Base-by-base conservation (phyloP, 1,139 yeast species). In the Diutina mesorugosa region DNA sequence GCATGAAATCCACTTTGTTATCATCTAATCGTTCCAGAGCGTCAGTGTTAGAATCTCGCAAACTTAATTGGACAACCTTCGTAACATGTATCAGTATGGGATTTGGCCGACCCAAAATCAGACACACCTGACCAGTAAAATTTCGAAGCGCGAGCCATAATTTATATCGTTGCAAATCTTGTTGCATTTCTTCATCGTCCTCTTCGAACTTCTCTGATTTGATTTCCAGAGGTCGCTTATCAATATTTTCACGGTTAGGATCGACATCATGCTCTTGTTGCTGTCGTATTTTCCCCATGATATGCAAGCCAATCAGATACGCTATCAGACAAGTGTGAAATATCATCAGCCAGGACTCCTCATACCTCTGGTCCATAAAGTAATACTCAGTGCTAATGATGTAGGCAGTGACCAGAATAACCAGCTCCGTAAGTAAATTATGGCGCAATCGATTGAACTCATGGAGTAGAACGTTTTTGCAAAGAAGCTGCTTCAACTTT, bases 41-140 rank as follows among this genome's bases (percentile, higher is more conserved):
- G 3, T 63, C 45, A 16, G 63, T 62, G n/a, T 65, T 56, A 3
- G 26, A 26, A 6, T 47, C 38, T 6, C 26, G 21, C 6, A 47
- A 10, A 29, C 51, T 47, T 12, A 28, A 9, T 30, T 61, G 62
- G 1, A 73, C 70, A 14, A 66, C 63, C 38, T 74, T 74, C 60
- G 76, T 76, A 47, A 79, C 75, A 59, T 79, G 76, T 57, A 79
- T 73, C 12, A 81, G 76, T 6, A 80, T 79, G 0, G 84, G 84
- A 60, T 79, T 79, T 10, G 84, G 84, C 60, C 84, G 68, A 4
- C 84, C 84, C 47, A 80, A 67, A 6, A 79, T 76, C 0, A 82
- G 76, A 63, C 84, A 79, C 12, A 79, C 65, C 48, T 78, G 78
- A 0, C 81, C 79, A 12, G 77, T 69, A 32, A 78, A 65, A 58